A percentile compares a stretch with the other conserved stretches of the same genome.
These are phyloP conservation scores for Styphnolobium japonicum DNA, from an alignment of 306 rosid species.

Conservation along the genomic window DNA sequence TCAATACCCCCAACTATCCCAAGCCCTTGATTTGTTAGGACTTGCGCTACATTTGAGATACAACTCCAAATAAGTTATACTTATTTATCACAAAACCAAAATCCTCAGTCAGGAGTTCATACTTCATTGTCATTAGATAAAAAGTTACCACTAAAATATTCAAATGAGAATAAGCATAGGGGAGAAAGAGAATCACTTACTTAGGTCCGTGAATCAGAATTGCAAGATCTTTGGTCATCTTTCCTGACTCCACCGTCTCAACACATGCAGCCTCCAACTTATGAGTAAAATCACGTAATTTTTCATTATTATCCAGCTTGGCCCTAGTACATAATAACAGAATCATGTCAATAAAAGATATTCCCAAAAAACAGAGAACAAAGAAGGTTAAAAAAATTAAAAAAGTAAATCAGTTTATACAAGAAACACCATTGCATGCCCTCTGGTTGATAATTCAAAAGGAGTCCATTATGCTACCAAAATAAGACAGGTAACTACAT, in stretches of 20 bases:
- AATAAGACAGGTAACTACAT: neutral
- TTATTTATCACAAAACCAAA: neutral
- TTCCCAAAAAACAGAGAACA: neutral
- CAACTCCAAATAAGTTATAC: neutral
- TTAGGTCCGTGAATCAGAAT: constrained; percentile 80
- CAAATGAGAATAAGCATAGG: neutral
- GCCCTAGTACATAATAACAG: constrained; percentile 54
- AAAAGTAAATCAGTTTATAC: neutral
- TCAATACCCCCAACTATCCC: too few relatives aligned
- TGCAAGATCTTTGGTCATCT: constrained; percentile 99
- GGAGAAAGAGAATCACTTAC: constrained; percentile 46
- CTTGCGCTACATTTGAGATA: neutral
- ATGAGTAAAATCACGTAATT: constrained; percentile 64
- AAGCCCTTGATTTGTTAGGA: neutral
- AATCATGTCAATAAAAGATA: neutral
- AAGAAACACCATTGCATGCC: neutral
- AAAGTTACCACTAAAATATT: neutral
- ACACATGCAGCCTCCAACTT: constrained; percentile 92
- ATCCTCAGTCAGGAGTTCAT: neutral
- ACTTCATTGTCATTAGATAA: neutral
- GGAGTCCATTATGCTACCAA: neutral
- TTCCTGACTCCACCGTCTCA: constrained; percentile 84
- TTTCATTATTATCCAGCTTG: constrained; percentile 72
- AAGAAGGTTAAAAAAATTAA: neutral
- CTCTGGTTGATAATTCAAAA: constrained; percentile 9